Percentiles rank a stretch among this genome's conserved stretches.
phyloP scores from a whole-genome alignment of 306 rosid species.

The Glycine tomentella region DNA sequence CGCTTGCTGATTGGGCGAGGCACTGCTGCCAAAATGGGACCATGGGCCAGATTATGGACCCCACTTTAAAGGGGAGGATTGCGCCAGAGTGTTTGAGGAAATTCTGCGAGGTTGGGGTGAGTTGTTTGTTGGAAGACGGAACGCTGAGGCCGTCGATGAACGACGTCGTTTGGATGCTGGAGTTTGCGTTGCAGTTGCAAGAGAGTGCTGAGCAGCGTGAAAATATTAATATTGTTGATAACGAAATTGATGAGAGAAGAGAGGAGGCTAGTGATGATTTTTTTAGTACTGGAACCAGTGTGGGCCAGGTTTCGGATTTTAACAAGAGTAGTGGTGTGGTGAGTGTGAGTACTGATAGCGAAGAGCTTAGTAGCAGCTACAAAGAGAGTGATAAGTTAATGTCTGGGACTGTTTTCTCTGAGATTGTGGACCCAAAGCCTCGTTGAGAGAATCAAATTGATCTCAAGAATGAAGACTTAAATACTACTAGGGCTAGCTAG shows the following conservation, averaged over 20 bases:
- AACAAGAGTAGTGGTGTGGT: constrained; percentile 34
- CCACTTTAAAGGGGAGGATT: constrained; percentile 46
- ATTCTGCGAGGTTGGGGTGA: constrained; percentile 51
- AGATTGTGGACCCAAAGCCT: constrained; percentile 47
- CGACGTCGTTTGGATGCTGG: constrained; percentile 66
- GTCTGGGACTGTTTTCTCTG: constrained; percentile 46
- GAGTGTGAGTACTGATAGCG: constrained; percentile 33
- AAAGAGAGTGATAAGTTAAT: background rate
- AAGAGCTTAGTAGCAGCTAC: constrained; percentile 7
- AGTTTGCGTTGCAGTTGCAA: constrained; percentile 66
- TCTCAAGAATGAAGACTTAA: background rate
- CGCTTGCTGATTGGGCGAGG: constrained; percentile 59
- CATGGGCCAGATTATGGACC: constrained; percentile 57
- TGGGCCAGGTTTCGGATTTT: constrained; percentile 45
- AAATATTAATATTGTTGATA: no score
- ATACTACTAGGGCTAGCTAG: background rate
- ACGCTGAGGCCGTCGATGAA: constrained; percentile 64
- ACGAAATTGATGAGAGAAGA: background rate
- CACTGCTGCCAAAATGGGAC: constrained; percentile 39
- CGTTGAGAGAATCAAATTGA: constrained; percentile 14
- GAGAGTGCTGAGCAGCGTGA: constrained; percentile 55
- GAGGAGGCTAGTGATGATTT: constrained; percentile 23
- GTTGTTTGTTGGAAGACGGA: constrained; percentile 65
- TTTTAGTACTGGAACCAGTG: constrained; percentile 41
- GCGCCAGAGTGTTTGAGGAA: constrained; percentile 48